Percentiles rank a stretch among this genome's conserved stretches.
Conservation (phyloP, 2,329 filamentous ascomycete species). For the Sporothrix phasma region DNA sequence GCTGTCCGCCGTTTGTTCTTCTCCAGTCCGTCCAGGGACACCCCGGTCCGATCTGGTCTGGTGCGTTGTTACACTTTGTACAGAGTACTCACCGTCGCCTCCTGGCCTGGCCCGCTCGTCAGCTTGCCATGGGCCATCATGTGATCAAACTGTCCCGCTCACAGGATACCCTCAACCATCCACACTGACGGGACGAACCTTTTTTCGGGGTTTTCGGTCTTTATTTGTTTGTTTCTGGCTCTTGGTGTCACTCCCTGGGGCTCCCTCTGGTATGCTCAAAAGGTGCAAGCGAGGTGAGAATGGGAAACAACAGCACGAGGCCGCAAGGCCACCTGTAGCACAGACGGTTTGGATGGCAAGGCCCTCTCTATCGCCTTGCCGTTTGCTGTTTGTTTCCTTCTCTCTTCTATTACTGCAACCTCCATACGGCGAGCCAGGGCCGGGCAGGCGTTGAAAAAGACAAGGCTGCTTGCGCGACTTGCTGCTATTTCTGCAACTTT, state of each 20-base stretch:
- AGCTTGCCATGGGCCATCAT: constrained; percentile 13
- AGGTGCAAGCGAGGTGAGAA: not conserved
- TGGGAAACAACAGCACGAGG: not conserved
- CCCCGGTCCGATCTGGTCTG: not conserved
- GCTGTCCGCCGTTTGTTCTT: not conserved
- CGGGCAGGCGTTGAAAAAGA: not conserved
- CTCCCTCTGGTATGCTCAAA: constrained; percentile 14
- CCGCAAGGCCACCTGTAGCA: too few relatives aligned
- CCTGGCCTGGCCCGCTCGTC: constrained; percentile 4
- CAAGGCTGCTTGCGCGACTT: not conserved
- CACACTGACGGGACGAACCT: constrained; percentile 15
- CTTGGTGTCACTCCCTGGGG: constrained; percentile 1
- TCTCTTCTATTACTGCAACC: not conserved
- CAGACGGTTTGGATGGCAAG: too few relatives aligned
- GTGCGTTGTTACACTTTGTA: too few relatives aligned
- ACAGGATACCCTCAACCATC: constrained; percentile 4
- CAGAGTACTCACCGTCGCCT: too few relatives aligned
- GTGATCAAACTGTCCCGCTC: constrained; percentile 16
- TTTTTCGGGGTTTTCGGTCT: too few relatives aligned
- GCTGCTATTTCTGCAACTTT: not conserved
- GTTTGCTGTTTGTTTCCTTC: too few relatives aligned
- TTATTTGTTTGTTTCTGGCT: not conserved
- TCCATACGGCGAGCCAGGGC: not conserved
- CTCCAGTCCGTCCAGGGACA: not conserved
- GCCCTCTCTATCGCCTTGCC: too few relatives aligned